Conservation (phyloP, 2,329 filamentous ascomycete genomes). For the Colletotrichum filicis region DNA sequence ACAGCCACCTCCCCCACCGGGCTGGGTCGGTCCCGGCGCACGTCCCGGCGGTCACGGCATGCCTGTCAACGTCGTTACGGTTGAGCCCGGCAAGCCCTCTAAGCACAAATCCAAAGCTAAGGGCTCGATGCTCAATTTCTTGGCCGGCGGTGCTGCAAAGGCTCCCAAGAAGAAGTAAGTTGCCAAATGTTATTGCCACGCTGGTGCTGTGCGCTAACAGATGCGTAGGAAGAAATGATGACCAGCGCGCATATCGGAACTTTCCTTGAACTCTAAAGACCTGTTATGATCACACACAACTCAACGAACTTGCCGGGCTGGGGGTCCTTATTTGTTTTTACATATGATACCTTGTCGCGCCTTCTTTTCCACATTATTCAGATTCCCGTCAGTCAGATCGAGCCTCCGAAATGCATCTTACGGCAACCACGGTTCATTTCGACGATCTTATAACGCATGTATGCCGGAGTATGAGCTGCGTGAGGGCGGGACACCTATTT, state of each 20-base stretch:
- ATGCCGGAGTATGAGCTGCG: slow-evolving; percentile 36
- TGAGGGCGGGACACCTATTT: slow-evolving; percentile 10
- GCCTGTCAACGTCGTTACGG: slow-evolving; percentile 38
- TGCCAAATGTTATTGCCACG: neutral
- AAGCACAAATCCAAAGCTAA: slow-evolving; percentile 43
- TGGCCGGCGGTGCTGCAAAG: slow-evolving; percentile 41
- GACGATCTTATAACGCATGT: slow-evolving; percentile 33
- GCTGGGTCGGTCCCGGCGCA: neutral
- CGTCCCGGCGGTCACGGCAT: neutral
- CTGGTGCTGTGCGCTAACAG: neutral
- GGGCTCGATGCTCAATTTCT: slow-evolving; percentile 46
- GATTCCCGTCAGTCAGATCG: slow-evolving; percentile 11
- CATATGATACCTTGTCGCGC: slow-evolving; percentile 41
- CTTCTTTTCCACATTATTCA: slow-evolving; percentile 32
- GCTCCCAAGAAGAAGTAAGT: slow-evolving; percentile 48
- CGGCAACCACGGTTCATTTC: slow-evolving; percentile 20
- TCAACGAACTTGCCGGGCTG: neutral
- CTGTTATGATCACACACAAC: neutral
- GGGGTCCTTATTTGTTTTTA: slow-evolving; percentile 34
- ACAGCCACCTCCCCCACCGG: slow-evolving; percentile 13
- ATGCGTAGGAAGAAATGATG: slow-evolving; percentile 39
- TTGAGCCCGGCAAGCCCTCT: slow-evolving; percentile 37
- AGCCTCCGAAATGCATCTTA: slow-evolving; percentile 13
- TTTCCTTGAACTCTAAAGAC: neutral
- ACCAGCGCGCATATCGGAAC: neutral